Evolutionary conservation across 2,329 filamentous ascomycete genomes (phyloP), one percentile per base, ranked within the genome.

Genomic region (Tricladium varicosporioides): DNA sequence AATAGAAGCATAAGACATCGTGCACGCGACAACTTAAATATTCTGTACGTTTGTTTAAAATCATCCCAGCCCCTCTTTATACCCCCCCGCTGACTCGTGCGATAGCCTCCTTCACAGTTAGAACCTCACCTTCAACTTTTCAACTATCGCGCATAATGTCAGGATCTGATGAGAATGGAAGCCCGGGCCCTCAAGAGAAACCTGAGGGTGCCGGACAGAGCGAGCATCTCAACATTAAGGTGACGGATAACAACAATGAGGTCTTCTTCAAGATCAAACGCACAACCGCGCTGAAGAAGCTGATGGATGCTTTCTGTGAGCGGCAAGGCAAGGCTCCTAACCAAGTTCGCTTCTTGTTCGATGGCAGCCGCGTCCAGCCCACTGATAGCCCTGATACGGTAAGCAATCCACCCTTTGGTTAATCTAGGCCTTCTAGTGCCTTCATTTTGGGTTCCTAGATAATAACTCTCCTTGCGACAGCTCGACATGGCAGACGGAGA

Each of bases 201-300:
- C 60, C 68, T 14, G 69, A 70, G 48, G 64, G 54, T 18, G 56
- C 57, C 13, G 63, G 51, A 59, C 65, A 78, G 19, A 78, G 78
- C 31, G 93, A 97, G 76, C 94, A 99, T 75, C 80, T 99, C 5
- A 99, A 99, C 78, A 97, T 99, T 78, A 99, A 99, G 74, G 94
- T 99, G 13, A 97, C 94, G 0, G 94, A 99, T 69, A 97, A 96
- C 78, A 97, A 97, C 79, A 99, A 99, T 73, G 94, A 99, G 73
- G 93, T 99, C 68, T 99, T 97, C 75, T 99, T 99, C 81, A 99
- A 99, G 81, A 99, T 99, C 79, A 99, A 99, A 87, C 85, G 92
- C 40, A 92, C 88, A 18, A 99, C 94, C 1, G 90, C 92, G 73
- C 84, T 99, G 1, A 94, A 96, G 78, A 99, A 99, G 80, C 81